Evolutionary conservation across 2,329 filamentous ascomycete genomes (phyloP).

Genomic region (Penicillium sp.): DNA sequence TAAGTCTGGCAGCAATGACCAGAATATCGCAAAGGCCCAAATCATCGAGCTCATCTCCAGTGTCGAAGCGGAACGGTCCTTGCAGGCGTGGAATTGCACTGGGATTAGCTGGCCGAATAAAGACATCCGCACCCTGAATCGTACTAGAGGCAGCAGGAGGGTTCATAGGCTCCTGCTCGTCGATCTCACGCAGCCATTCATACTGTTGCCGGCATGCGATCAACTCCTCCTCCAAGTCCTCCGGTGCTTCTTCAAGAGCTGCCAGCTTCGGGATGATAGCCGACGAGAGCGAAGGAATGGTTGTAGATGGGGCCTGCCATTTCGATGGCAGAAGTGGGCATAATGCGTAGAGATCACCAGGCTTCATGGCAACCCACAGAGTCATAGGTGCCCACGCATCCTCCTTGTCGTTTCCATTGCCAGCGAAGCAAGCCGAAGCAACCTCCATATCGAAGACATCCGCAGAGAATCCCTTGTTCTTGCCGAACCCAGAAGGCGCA

Average conservation of each 20-base stretch:
- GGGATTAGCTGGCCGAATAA: constrained; percentile 55
- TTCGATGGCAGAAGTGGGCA: constrained; percentile 85
- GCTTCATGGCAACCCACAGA: constrained; percentile 92
- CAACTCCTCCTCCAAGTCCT: constrained; percentile 49
- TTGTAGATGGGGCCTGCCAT: constrained; percentile 75
- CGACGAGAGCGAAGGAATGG: constrained; percentile 80
- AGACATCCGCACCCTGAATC: constrained; percentile 53
- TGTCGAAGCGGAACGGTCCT: constrained; percentile 60
- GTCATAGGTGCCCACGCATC: constrained; percentile 91
- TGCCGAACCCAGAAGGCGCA: constrained; percentile 70
- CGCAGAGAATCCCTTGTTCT: constrained; percentile 80
- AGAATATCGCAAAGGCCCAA: constrained; percentile 63
- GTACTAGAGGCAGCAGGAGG: constrained; percentile 41
- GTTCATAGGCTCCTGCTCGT: constrained; percentile 55
- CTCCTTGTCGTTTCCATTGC: constrained; percentile 60
- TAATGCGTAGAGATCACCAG: constrained; percentile 89
- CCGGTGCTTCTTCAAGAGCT: constrained; percentile 43
- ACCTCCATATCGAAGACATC: constrained; percentile 94
- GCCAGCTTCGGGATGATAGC: constrained; percentile 74
- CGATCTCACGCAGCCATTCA: constrained; percentile 60
- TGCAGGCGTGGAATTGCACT: constrained; percentile 62
- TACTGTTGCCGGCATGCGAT: constrained; percentile 57
- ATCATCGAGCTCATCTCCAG: constrained; percentile 53
- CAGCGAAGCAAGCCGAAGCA: constrained; percentile 86
- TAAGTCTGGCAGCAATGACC: constrained; percentile 56